phyloP scores from a whole-genome alignment of 2,329 filamentous ascomycete species.

The Aspergillus alliaceus region DNA sequence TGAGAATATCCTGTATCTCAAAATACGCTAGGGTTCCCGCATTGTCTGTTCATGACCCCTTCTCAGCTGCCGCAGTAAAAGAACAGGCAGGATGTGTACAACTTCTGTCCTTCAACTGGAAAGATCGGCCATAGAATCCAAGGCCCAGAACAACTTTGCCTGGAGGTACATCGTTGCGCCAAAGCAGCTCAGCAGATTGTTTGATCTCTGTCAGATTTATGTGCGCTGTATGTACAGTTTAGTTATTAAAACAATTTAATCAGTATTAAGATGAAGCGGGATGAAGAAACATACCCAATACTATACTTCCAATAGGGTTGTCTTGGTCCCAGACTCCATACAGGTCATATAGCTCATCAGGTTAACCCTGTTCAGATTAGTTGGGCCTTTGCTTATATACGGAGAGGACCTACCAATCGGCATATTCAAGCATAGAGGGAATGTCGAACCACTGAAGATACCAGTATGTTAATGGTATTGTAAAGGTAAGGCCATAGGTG shows the following conservation, averaged over 20 bases:
- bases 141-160: slow-evolving; percentile 46
- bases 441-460: slow-evolving; percentile 29
- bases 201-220: slow-evolving; percentile 28
- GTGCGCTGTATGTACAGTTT: too few relatives aligned
- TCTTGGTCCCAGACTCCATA: slow-evolving; percentile 16
- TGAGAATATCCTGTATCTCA: slow-evolving; percentile 5
- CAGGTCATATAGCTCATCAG: slow-evolving; percentile 30
- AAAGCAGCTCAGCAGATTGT: slow-evolving; percentile 43
- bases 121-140: slow-evolving; percentile 46
- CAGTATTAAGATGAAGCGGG: too few relatives aligned
- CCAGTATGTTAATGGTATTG: slow-evolving; percentile 25
- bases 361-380: too few relatives aligned
- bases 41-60: not conserved
- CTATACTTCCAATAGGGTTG: slow-evolving; percentile 10
- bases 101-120: not conserved
- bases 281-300: too few relatives aligned
- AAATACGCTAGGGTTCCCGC: slow-evolving; percentile 3
- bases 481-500: slow-evolving; percentile 14
- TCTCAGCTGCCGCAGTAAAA: not conserved
- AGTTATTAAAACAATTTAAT: too few relatives aligned
- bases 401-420: too few relatives aligned
- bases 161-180: slow-evolving; percentile 44
- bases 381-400: too few relatives aligned
- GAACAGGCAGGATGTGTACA: slow-evolving; percentile 5
- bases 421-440: slow-evolving; percentile 25